phyloP scores from a whole-genome alignment of 371 early-diverging fungal genomes.

The Lichtheimia corymbifera region DNA sequence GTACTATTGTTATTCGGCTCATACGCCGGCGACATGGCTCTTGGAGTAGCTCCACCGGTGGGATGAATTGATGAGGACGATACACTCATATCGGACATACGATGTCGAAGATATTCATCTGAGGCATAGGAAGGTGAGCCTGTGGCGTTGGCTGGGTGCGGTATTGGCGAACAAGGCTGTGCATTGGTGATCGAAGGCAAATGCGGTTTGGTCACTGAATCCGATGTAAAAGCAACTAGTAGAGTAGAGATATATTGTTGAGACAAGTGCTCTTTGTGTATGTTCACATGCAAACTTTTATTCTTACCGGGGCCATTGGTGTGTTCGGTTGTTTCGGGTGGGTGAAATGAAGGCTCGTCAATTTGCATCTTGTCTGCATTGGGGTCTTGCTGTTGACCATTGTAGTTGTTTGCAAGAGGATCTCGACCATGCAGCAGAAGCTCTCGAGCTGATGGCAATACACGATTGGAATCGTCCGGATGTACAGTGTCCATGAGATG shows the following conservation, averaged over 20 bases:
- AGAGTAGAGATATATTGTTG: no score
- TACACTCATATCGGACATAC: slow-evolving; percentile 50
- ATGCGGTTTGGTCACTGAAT: slow-evolving; percentile 21
- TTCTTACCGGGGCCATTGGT: not conserved
- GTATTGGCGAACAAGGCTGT: slow-evolving; percentile 26
- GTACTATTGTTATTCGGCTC: not conserved
- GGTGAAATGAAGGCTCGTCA: slow-evolving; percentile 19
- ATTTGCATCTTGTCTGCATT: slow-evolving; percentile 24
- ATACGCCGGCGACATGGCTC: slow-evolving; percentile 11
- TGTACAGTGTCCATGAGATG: slow-evolving; percentile 24
- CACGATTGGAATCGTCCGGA: slow-evolving; percentile 20
- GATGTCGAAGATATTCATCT: slow-evolving; percentile 46
- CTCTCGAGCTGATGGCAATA: slow-evolving; percentile 35
- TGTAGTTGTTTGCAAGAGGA: not conserved
- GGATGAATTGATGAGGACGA: not conserved
- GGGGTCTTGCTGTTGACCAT: not conserved
- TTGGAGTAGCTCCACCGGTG: not conserved
- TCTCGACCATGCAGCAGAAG: slow-evolving; percentile 20
- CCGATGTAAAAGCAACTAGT: slow-evolving; percentile 6
- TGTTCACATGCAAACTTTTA: no score
- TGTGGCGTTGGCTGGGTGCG: slow-evolving; percentile 10
- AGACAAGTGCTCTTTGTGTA: no score
- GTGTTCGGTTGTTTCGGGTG: slow-evolving; percentile 11
- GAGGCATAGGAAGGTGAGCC: slow-evolving; percentile 9
- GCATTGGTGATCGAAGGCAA: slow-evolving; percentile 28